Evolutionary conservation across 2,329 filamentous ascomycete genomes (phyloP), one percentile per base, ranked within the genome.

Genomic region (Stachybotrys echinatus): DNA sequence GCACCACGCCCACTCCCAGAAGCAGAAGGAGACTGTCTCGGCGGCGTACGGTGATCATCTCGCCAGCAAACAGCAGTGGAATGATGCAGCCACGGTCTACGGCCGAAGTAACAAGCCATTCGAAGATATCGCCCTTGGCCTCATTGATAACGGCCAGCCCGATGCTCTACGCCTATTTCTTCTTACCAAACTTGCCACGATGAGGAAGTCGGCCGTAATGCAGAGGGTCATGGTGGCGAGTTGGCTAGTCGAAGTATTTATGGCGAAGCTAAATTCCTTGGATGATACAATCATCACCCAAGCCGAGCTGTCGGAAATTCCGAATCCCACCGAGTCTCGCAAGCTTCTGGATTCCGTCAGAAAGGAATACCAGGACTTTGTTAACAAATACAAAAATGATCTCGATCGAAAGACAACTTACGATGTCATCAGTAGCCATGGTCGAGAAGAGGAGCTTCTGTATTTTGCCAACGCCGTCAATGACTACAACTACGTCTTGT

Each of bases 61-160:
- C 8, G 85, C 92, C 38, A 82, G 80, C 51, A 92, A 89, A 68
- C 88, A 89, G 3, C 84, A 88, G 48, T 97, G 85, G 66, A 71
- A 83, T 48, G 91, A 99, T 65, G 94, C 94, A 39, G 94, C 95
- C 1, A 81, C 83, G 10, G 83, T 97, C 2, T 96, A 96, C 65
- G 94, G 94, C 12, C 90, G 90, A 66, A 97, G 94, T 69, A 96
- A 89, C 65, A 97, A 97, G 72, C 85, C 90, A 0, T 99, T 99
- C 58, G 94, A 99, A 65, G 91, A 99, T 64, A 92, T 99, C 43
- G 92, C 92, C 20, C 75, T 99, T 34, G 85, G 84, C 2, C 88
- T 99, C 61, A 92, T 99, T 56, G 92, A 97, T 68, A 87, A 88
- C 55, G 85, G 85, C 38, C 90, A 97, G 66, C 87, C 90, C 50